Conservation (phyloP, 441 rosid species). For the Erodium trifolium region DNA sequence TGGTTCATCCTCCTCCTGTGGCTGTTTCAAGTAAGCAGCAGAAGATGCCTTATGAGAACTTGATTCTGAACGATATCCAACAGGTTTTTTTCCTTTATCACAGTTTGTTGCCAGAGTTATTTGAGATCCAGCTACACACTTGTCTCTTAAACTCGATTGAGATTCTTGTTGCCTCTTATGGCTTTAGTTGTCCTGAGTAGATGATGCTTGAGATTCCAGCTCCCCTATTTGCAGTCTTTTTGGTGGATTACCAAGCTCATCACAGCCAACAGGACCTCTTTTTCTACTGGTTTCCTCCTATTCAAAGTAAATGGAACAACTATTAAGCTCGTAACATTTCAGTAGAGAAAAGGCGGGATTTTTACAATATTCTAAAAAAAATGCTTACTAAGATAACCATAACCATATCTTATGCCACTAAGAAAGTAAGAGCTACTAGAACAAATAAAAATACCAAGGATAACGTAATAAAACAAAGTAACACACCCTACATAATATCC, state of each 20-base stretch:
- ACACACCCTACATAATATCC: not conserved
- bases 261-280: constrained; percentile 3
- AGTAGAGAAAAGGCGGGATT: not conserved
- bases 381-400: not conserved
- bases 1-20: constrained; percentile 8
- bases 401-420: not conserved
- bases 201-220: constrained; percentile 25
- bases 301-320: not conserved
- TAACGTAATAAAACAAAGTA: constrained; percentile 1
- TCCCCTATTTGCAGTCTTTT: constrained; percentile 24
- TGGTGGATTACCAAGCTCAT: constrained; percentile 22
- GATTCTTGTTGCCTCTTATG: constrained; percentile 19
- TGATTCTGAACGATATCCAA: constrained; percentile 8
- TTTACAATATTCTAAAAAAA: not conserved
- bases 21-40: constrained; percentile 13
- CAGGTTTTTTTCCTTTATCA: constrained; percentile 13
- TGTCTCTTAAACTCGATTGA: constrained; percentile 13
- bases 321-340: not conserved
- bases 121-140: constrained; percentile 14
- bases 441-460: not conserved
- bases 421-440: not conserved
- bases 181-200: constrained; percentile 12
- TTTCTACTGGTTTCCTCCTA: not conserved
- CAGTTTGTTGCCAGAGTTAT: not conserved
- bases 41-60: constrained; percentile 12